Base-by-base conservation (phyloP, 441 rosid genomes). In the Populus hybrid region DNA sequence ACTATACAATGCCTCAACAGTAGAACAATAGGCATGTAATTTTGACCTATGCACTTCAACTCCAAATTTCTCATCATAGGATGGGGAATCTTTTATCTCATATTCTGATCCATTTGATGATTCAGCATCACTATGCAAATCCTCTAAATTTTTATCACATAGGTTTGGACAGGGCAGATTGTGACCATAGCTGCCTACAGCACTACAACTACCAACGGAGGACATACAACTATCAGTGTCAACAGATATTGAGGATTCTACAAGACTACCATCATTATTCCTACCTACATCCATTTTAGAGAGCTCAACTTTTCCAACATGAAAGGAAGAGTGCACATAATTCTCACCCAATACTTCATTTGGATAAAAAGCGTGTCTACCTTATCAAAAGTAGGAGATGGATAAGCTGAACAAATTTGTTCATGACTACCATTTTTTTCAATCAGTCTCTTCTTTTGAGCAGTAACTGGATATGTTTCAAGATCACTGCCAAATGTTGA, bases 191-290 rank as follows among this genome's bases (percentile, higher is more conserved):
- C 85, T 63, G 78, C 86, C 81, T 78, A 78, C 67, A 57, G 74
- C 84, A 82, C 91, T 90, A 87, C 94, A 93, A 81, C 98, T 93
- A 92, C 91, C 98, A 84, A 89, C 91, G 69, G 94, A 92, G 71
- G 90, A 88, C 72, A 79, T 70, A 82, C 85, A 83, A 68, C 84
- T 83, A 83, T 86, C 85, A 81, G 83, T 76, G 85, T 82, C 85
- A 76, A 78, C 83, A 79, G 84, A 81, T 74, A 74, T 80, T 75
- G 84, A 64, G 81, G 72, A 72, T 77, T 82, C 87, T 79, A 81
- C 69, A 78, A 69, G 76, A 71, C 69, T 82, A 79, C 79, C 76
- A 82, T 83, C 84, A 80, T 70, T 57, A 72, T 72, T 59, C 64
- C 82, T 67, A 64, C 23, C 35, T 50, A 70, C 32, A 26, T 73